Evolutionary conservation across 805 yeast species (phyloP), one percentile per base, ranked within the genome.

Genomic region (Candida tibetensis): DNA sequence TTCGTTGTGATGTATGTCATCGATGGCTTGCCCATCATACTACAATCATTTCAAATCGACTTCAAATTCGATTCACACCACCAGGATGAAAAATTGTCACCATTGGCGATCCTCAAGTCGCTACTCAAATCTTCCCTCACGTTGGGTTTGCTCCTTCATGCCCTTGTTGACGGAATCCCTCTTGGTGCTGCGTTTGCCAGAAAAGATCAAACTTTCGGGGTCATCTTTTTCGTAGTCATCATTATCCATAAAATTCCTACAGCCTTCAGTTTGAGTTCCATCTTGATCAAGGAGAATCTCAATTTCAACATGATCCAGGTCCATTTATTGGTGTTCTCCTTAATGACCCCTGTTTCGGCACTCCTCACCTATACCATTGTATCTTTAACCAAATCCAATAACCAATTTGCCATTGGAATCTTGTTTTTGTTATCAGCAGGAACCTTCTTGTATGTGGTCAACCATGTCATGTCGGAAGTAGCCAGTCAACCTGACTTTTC

Each of bases 211-310:
- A 56, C 66, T 5, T 57, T 72, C 26, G 69, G 61, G 41, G 26
- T 65, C 32, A 47, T 79, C 27, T 76, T 85, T 35, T 74, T 81
- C 32, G 35, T 79, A 9, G 81, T 86, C 9, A 75, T 85, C 19
- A 67, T 84, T 42, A 52, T 82, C 22, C 93, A 85, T 64, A 85
- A 85, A 56, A 64, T 84, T 4, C 93, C 93, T 0, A 82, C 91
- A 0, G 71, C 87, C 4, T 81, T 85, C 55, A 83, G 89, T 28
- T 66, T 85, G 29, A 57, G 76, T 4, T 70, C 85, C 1, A 66
- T 82, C 12, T 63, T 85, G 21, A 48, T 76, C 8, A 58, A 66
- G 21, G 60, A 63, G 25, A 66, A 69, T 4, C 41, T 71, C 2
- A 32, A 64, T 22, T 40, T 49, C 23, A 33, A 48, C 16, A 45